A percentile compares a stretch with the other conserved stretches of the same genome.
These are phyloP conservation scores for Withania somnifera DNA, from an alignment of 305 asterid genomes.

Conservation along the genomic window DNA sequence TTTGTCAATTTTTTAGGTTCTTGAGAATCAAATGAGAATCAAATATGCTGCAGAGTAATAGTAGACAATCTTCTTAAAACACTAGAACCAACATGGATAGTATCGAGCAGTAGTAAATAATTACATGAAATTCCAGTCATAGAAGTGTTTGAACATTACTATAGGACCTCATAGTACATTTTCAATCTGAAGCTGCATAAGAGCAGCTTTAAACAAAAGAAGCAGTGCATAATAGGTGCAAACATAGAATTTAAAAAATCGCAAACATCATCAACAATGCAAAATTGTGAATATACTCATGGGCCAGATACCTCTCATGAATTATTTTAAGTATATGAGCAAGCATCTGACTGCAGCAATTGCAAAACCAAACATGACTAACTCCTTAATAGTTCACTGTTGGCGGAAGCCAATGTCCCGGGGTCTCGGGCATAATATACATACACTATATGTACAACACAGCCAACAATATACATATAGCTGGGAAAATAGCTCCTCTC, in stretches of 20 bases:
- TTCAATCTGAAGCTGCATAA: neutral
- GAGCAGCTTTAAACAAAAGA: neutral
- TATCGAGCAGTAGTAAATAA: neutral
- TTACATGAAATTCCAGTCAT: neutral
- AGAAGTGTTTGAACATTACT: neutral
- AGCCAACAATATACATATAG: neutral
- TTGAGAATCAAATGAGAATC: neutral
- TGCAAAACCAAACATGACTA: neutral
- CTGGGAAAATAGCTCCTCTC: neutral
- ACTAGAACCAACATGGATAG: neutral
- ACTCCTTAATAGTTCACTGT: too few relatives aligned
- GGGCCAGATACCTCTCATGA: neutral
- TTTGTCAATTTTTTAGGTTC: conserved; percentile 8
- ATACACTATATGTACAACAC: neutral
- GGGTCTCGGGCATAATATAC: too few relatives aligned
- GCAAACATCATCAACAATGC: neutral
- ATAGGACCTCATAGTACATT: neutral
- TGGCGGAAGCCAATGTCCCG: too few relatives aligned
- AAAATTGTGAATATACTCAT: neutral
- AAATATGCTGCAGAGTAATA: neutral
- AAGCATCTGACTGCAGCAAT: neutral
- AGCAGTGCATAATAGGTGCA: neutral
- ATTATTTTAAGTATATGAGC: neutral
- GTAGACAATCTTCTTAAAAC: neutral
- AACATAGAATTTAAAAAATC: neutral